phyloP scores from a whole-genome alignment of 1,139 yeast species.

The Yamadazyma dushanensis region DNA sequence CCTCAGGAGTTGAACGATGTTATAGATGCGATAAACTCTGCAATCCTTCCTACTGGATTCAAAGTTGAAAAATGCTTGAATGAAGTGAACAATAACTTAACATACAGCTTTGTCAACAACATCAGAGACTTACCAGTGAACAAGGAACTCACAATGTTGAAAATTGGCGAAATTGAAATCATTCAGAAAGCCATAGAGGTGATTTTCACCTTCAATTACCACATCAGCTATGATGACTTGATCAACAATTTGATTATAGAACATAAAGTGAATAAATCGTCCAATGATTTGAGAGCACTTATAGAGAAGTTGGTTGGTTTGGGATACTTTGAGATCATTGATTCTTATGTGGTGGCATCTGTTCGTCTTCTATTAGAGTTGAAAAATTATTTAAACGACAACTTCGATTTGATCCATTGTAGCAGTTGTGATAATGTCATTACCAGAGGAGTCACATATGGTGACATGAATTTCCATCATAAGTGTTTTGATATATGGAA shows the following conservation, averaged over 20 bases:
- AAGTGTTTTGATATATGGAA: conserved; percentile 46
- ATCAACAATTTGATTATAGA: conserved; percentile 9
- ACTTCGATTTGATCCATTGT: conserved; percentile 49
- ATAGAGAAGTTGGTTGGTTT: conserved; percentile 43
- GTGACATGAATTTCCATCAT: conserved; percentile 46
- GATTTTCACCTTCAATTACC: conserved; percentile 28
- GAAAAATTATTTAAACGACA: conserved; percentile 36
- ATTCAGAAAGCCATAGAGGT: conserved; percentile 51
- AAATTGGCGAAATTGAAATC: conserved; percentile 49
- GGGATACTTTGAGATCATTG: conserved; percentile 50
- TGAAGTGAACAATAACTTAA: conserved; percentile 34
- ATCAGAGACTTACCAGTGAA: conserved; percentile 28
- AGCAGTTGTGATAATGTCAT: conserved; percentile 56
- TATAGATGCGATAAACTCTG: conserved; percentile 39
- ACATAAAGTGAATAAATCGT: conserved; percentile 19
- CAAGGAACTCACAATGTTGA: conserved; percentile 40
- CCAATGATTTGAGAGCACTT: conserved; percentile 35
- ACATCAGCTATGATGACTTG: conserved; percentile 8
- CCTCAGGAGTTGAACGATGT: conserved; percentile 16
- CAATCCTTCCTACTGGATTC: conserved; percentile 43
- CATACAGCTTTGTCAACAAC: conserved; percentile 45
- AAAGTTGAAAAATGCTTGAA: conserved; percentile 41
- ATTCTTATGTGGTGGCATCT: conserved; percentile 35
- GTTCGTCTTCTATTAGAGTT: conserved; percentile 49
- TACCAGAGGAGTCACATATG: conserved; percentile 51